A percentile compares a stretch with the other conserved stretches of the same genome.
Conservation (phyloP, 129 eudicot species). For the Centrapalus pauciflorus region DNA sequence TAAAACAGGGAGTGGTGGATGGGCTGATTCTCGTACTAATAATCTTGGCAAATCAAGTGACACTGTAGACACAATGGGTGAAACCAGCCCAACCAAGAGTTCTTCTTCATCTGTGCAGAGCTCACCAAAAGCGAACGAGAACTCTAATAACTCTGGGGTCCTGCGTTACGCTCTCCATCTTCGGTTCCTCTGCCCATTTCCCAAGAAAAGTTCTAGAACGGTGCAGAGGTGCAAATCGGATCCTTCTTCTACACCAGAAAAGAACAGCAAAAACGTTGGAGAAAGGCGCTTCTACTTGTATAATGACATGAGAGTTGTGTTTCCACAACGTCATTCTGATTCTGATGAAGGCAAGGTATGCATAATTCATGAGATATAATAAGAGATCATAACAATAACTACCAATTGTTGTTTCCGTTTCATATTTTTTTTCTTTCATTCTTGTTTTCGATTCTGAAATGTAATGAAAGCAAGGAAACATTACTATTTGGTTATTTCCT, state of each 20-base stretch:
- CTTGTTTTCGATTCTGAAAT: too few species aligned
- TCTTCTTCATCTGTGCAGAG: slow-evolving; percentile 25
- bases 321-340: slow-evolving; percentile 99
- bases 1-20: slow-evolving; percentile 29
- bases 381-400: background rate
- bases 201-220: slow-evolving; percentile 43
- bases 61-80: background rate
- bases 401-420: too few species aligned
- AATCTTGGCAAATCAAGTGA: slow-evolving; percentile 9
- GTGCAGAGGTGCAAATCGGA: slow-evolving; percentile 59
- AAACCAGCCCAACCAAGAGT: slow-evolving; percentile 13
- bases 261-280: slow-evolving; percentile 22
- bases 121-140: slow-evolving; percentile 60
- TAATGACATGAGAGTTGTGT: slow-evolving; percentile 93
- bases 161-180: slow-evolving; percentile 95
- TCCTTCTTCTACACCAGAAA: slow-evolving; percentile 45
- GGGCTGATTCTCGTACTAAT: too few species aligned
- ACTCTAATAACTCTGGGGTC: slow-evolving; percentile 52
- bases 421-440: too few species aligned
- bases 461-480: too few species aligned
- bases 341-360: slow-evolving; percentile 99
- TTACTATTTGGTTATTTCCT: background rate
- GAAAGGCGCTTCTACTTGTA: slow-evolving; percentile 86
- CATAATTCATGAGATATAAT: background rate
- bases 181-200: slow-evolving; percentile 68